A percentile compares a stretch with the other conserved stretches of the same genome.
Evolutionary conservation across 2,329 filamentous ascomycete species (phyloP).

Genomic region (Huntiella bhutanensis): DNA sequence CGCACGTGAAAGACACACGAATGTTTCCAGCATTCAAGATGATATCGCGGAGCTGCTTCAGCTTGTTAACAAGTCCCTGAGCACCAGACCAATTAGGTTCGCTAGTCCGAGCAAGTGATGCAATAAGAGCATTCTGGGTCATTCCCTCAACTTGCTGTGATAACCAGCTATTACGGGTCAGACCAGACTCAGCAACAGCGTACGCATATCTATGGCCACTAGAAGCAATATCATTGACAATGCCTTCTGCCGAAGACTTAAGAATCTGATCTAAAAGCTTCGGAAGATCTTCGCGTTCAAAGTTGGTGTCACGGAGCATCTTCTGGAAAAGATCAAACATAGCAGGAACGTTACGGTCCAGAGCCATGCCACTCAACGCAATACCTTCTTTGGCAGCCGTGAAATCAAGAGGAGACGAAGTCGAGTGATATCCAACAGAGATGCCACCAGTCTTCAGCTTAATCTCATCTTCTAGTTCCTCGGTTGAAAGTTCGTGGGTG

Average conservation of each 20-base stretch:
- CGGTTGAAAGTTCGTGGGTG: conserved; percentile 74
- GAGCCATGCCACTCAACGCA: conserved; percentile 64
- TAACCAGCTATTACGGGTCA: conserved; percentile 53
- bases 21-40: conserved; percentile 52
- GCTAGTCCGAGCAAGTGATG: conserved; percentile 45
- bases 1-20: conserved; percentile 73
- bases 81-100: conserved; percentile 51
- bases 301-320: conserved; percentile 73
- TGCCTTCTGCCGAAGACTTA: conserved; percentile 70
- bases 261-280: conserved; percentile 71
- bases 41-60: conserved; percentile 69
- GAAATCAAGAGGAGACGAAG: conserved; percentile 56
- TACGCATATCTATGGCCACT: conserved; percentile 77
- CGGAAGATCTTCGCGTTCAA: conserved; percentile 64
- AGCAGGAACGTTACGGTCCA: conserved; percentile 74
- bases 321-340: conserved; percentile 78
- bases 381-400: conserved; percentile 60
- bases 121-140: conserved; percentile 71
- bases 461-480: conserved; percentile 85
- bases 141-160: conserved; percentile 80
- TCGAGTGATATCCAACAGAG: conserved; percentile 66
- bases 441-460: conserved; percentile 92
- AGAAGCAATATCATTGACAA: conserved; percentile 79
- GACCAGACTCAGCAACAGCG: conserved; percentile 60
- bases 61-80: conserved; percentile 56